Conservation (phyloP, 2,329 filamentous ascomycete genomes). For the Diplodia intermedia region DNA sequence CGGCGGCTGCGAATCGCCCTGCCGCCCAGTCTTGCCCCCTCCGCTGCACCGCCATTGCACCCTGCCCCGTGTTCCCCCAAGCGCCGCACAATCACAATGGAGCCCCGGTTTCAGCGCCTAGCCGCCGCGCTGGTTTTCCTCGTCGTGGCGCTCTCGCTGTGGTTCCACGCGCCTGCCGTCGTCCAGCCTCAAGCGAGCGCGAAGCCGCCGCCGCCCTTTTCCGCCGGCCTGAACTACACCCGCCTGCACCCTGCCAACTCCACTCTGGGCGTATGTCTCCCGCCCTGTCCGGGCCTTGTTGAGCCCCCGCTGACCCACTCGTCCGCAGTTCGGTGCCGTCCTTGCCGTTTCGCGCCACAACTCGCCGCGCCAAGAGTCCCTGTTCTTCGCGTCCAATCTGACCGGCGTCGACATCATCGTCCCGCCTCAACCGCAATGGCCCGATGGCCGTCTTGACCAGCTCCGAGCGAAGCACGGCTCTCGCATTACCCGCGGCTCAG, state of each 20-base stretch:
- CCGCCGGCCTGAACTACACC: slow-evolving; percentile 29
- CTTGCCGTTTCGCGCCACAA: slow-evolving; percentile 47
- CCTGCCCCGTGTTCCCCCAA: slow-evolving; percentile 19
- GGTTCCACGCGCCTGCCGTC: slow-evolving; percentile 16
- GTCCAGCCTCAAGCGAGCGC: slow-evolving; percentile 5
- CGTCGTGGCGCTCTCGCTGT: slow-evolving; percentile 26
- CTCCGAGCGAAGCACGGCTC: slow-evolving; percentile 41
- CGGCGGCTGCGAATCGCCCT: background rate
- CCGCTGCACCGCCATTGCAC: slow-evolving; percentile 10
- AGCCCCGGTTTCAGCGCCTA: slow-evolving; percentile 31
- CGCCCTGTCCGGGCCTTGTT: background rate
- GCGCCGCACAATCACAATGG: slow-evolving; percentile 19
- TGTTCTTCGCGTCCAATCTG: slow-evolving; percentile 49
- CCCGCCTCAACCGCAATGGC: slow-evolving; percentile 49
- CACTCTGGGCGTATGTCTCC: slow-evolving; percentile 37
- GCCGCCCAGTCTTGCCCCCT: background rate
- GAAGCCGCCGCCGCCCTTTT: slow-evolving; percentile 20
- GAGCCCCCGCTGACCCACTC: background rate
- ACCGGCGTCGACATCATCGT: slow-evolving; percentile 49
- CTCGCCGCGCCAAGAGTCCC: slow-evolving; percentile 45
- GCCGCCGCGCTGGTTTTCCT: slow-evolving; percentile 26
- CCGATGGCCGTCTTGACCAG: slow-evolving; percentile 42
- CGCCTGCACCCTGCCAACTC: slow-evolving; percentile 36
- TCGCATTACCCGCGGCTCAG: slow-evolving; percentile 46
- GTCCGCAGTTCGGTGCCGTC: slow-evolving; percentile 48